Evolutionary conservation across 495 filamentous ascomycete genomes (phyloP), one percentile per base, ranked within the genome.

Genomic region (Acidiella bohemica): DNA sequence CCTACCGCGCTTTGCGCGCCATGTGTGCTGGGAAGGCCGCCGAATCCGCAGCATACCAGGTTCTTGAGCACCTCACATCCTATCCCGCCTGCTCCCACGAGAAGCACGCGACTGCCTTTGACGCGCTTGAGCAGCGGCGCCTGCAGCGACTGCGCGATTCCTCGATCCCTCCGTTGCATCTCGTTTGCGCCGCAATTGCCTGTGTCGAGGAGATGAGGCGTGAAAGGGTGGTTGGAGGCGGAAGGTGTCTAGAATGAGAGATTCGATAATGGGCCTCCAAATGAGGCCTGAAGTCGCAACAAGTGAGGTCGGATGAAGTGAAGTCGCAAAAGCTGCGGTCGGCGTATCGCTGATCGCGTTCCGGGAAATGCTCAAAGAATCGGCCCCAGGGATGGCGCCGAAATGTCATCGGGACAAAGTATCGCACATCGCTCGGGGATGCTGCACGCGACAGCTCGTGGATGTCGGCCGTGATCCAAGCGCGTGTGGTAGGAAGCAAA

Each of bases 51-150:
- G 18, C 93, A 74, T 38, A 87, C 83, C 41, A 99, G 78, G 62
- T 96, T 93, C 68, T 99, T 99, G 41, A 99, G 70, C 4, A 99
- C 73, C 60, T 99, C 90, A 62, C 90, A 99, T 42, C 90, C 90
- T 56, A 99, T 96, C 29, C 90, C 90, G 43, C 90, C 90, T 31
- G 90, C 90, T 46, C 90, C 90, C 32, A 99, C 87, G 66, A 99
- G 82, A 17, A 99, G 67, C 22, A 95, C 81, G 31, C 80, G 80
- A 36, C 47, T 46, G 28, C 39, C 38, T 25, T 46, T 41, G 13
- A 51, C 47, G 12, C 38, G 27, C 42, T 51, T 42, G 6, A 32
- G 41, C 35, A 50, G 47, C 5, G 41, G 41, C 1, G 13, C 9
- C 6, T 42, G 41, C 9, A 50, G 42, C 31, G 47, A 45, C 36